phyloP scores from a whole-genome alignment of 1,284 basidiomycete genomes.

The Psilocybe mexicana region DNA sequence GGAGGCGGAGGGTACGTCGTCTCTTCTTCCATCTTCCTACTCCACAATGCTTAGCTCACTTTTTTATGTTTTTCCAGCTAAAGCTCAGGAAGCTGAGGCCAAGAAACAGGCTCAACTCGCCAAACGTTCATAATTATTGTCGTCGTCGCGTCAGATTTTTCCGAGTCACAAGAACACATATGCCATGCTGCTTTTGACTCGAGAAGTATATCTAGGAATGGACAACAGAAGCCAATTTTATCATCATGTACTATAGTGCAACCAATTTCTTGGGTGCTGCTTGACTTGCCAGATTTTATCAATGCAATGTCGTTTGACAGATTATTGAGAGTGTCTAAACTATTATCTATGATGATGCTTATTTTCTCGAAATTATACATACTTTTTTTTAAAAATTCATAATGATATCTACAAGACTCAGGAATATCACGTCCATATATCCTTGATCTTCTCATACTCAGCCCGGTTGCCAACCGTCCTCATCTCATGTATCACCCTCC shows the following conservation, averaged over 20 bases:
- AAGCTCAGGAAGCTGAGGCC: slow-evolving; percentile 41
- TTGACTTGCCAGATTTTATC: not conserved
- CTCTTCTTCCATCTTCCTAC: not conserved
- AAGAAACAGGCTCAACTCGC: slow-evolving; percentile 38
- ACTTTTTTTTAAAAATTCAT: too few species aligned
- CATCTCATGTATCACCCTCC: slow-evolving; percentile 51
- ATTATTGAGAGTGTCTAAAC: not conserved
- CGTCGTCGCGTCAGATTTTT: not conserved
- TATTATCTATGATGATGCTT: too few species aligned
- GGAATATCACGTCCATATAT: not conserved
- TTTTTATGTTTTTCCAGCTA: slow-evolving; percentile 29
- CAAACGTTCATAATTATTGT: slow-evolving; percentile 14
- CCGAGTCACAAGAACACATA: not conserved
- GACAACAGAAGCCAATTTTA: not conserved
- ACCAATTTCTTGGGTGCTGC: not conserved
- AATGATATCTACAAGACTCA: too few species aligned
- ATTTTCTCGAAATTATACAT: too few species aligned
- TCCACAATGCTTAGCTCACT: not conserved
- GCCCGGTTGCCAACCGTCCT: slow-evolving; percentile 13
- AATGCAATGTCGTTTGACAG: not conserved
- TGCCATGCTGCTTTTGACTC: too few species aligned
- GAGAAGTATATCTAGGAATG: not conserved
- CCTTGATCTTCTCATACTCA: not conserved
- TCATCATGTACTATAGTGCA: not conserved
- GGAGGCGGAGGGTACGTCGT: slow-evolving; percentile 70